Evolutionary conservation across 129 eudicot species (phyloP), one percentile per base, ranked within the genome.

Genomic region (Flaveria trinervia): DNA sequence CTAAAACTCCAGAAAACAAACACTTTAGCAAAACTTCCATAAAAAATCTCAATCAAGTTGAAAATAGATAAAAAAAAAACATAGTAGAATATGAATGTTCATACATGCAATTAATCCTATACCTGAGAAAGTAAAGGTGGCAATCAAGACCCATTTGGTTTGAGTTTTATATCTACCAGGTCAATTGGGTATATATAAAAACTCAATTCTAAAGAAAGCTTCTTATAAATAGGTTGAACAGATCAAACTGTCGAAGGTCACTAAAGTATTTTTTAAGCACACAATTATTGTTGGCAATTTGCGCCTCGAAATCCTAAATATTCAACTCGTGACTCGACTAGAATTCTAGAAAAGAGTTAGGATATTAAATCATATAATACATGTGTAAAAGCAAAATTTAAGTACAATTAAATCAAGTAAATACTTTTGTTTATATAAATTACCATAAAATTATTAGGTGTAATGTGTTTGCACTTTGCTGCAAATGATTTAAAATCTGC

Each of bases 1-100:
- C 98, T 94, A 82, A 77, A 84, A 54, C 36, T 3, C 25, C 64
- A 50, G 74, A 46, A 36, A 14, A 70, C 51, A 66, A 13, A 51
- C 18, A 23, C 5, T 54, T 54, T 14, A 60, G 74, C 28, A 33
- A 26, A 33, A 30, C 13, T 41, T 49, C 9, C 9, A 9, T 18
- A 1, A 25, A 3, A 55, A 39, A 56, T 36, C 20, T 28, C 54
- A 7, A 20, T 61, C 0, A 75, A 62, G 48, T 61, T 0, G n/a
- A 48, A 64, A 49, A 65, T 22, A 66, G 7, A 66, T n/a, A 39
- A 15, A 65, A 39, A 15, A 65, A 8, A 51, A 33, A 9, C 12
- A 62, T 3, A 48, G 64, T 13, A 46, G 52, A 62, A 49, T 20
- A 76, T 17, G 12, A 64, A 50, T 18, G 41, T 49, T 41, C 18